A percentile compares a stretch with the other conserved stretches of the same genome.
Evolutionary conservation across 2,329 filamentous ascomycete genomes (phyloP).

Genomic region (Penicillium sp.): DNA sequence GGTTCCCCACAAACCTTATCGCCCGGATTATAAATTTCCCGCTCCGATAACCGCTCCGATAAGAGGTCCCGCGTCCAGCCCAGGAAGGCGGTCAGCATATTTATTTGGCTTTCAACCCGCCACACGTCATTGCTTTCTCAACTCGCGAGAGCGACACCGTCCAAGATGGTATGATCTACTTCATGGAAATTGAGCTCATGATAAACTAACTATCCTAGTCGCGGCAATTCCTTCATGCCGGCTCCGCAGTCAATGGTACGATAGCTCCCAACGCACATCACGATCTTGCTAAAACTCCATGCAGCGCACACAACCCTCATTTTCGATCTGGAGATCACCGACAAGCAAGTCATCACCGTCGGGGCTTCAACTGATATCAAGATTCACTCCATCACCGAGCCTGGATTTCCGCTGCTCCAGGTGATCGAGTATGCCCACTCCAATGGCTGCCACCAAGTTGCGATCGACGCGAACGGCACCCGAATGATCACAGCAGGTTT

Average conservation of each 20-base stretch:
- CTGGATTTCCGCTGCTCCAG: constrained; percentile 76
- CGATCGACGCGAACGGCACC: constrained; percentile 67
- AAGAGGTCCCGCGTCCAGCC: too few species aligned
- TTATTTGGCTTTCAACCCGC: too few species aligned
- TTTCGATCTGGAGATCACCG: constrained; percentile 77
- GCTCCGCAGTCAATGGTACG: constrained; percentile 83
- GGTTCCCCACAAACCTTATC: too few species aligned
- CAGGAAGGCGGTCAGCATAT: too few species aligned
- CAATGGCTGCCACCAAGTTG: constrained; percentile 88
- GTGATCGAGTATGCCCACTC: constrained; percentile 78
- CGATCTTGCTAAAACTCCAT: constrained; percentile 27
- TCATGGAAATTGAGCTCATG: constrained; percentile 7
- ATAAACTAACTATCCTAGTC: constrained; percentile 62
- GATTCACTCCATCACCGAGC: constrained; percentile 71
- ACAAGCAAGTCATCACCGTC: constrained; percentile 73
- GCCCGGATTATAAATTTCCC: too few species aligned
- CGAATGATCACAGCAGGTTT: constrained; percentile 84
- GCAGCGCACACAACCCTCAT: constrained; percentile 81
- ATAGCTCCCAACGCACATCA: constrained; percentile 22
- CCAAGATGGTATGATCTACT: neutral
- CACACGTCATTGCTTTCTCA: too few species aligned
- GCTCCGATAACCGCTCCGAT: too few species aligned
- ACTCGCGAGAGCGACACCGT: neutral
- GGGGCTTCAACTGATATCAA: constrained; percentile 82
- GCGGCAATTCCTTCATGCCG: constrained; percentile 95